phyloP scores from a whole-genome alignment of 805 yeast species.

The Candida koratica region DNA sequence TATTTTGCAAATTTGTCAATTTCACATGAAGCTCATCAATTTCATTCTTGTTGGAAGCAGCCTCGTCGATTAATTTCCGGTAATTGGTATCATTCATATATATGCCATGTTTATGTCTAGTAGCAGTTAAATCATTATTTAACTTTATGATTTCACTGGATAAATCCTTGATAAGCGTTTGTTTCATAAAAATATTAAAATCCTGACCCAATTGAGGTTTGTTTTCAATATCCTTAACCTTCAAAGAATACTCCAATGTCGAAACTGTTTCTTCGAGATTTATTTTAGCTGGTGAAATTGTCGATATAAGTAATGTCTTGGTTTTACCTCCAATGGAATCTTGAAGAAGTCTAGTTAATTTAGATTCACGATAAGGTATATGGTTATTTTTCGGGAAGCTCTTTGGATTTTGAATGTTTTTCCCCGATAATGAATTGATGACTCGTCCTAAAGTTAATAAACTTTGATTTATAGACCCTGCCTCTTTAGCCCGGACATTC shows the following conservation, averaged over 20 bases:
- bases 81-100: conserved; percentile 60
- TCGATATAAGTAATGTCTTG: conserved; percentile 82
- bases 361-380: conserved; percentile 83
- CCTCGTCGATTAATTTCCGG: conserved; percentile 19
- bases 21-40: conserved; percentile 13
- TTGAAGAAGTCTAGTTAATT: conserved; percentile 68
- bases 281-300: conserved; percentile 78
- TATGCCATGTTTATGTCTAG: conserved; percentile 62
- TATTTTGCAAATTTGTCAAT: conserved; percentile 3
- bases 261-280: conserved; percentile 78
- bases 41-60: conserved; percentile 14
- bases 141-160: conserved; percentile 52
- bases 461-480: conserved; percentile 89
- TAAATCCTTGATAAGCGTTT: conserved; percentile 49
- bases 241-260: conserved; percentile 82
- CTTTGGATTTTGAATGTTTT: conserved; percentile 1
- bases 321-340: conserved; percentile 88
- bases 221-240: conserved; percentile 77
- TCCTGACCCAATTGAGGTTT: conserved; percentile 48
- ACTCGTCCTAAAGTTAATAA: conserved; percentile 85
- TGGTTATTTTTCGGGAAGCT: conserved; percentile 32
- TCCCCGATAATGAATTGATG: conserved; percentile 52
- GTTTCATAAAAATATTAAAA: conserved; percentile 45
- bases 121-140: conserved; percentile 57
- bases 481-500: conserved; percentile 84